Base-by-base conservation (phyloP, 2,329 filamentous ascomycete genomes). In the Sporothrix mexicana region DNA sequence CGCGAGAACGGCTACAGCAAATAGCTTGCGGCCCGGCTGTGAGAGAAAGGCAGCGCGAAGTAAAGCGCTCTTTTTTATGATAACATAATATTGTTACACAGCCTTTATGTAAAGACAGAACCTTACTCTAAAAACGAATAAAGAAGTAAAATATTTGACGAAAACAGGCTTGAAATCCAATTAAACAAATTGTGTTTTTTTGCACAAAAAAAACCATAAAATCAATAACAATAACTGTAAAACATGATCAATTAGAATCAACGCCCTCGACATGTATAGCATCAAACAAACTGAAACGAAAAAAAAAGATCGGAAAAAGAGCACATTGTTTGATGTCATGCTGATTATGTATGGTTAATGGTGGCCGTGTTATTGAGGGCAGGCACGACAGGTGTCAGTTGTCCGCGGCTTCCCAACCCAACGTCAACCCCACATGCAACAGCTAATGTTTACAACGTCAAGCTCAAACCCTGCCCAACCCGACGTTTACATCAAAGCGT, bases 1-100 rank as follows among this genome's bases (percentile, higher is more conserved):
- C 79, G 80, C 75, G 77, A 79, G 72, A 81, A 82, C 73, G 79
- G 79, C 8, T 82, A 81, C 72, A 61, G 45, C 20, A 70, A 70
- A 13, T 73, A 70, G 70, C 70, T 72, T 25, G 49, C 61, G 13
- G 70, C 70, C 30, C 61, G 61, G 59, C 49, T 72, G 61, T 67
- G 41, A 67, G 43, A 17, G 15, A 17, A 20, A 10, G 15, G 6
- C 5, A 25, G n/a, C 20, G 8, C 30, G 30, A 17, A 20, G 2
- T 5, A 23, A 8, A 25, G n/a, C 15, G 10, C 49, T 51, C 49
- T 53, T 53, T 53, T 0, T 53, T 53, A 15, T 30, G 12, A 15
- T 12, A n/a, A 55, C 20, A 6, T 10, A 12, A 9, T 5, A 12
- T 1, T 13, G 41, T 10, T 64, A 2, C 17, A 13, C 36, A 20